Percentiles rank a stretch among this genome's conserved stretches.
Evolutionary conservation across 2,329 filamentous ascomycete species (phyloP).

Genomic region (Cercospora canescens): DNA sequence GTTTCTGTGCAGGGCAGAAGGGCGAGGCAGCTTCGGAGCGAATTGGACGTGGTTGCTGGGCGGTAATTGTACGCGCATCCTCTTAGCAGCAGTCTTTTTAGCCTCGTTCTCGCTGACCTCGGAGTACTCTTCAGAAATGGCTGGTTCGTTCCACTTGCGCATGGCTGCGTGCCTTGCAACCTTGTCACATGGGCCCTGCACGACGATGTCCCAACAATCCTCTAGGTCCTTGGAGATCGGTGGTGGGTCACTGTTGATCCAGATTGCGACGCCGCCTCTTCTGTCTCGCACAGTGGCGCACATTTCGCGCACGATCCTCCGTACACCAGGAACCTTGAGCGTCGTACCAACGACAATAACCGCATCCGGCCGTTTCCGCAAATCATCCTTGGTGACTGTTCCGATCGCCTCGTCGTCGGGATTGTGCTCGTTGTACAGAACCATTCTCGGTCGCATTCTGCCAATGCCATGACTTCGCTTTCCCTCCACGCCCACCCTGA

Average conservation of each 20-base stretch:
- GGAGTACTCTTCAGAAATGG: constrained; percentile 40
- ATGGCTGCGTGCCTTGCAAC: constrained; percentile 72
- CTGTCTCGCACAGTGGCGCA: constrained; percentile 82
- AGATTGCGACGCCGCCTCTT: constrained; percentile 75
- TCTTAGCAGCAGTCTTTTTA: constrained; percentile 40
- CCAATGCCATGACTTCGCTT: constrained; percentile 94
- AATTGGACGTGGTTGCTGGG: constrained; percentile 16
- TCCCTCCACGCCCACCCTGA: constrained; percentile 73
- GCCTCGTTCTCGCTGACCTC: constrained; percentile 49
- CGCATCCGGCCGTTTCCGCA: constrained; percentile 83
- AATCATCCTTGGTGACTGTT: constrained; percentile 80
- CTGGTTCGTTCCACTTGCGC: constrained; percentile 57
- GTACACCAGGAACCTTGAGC: constrained; percentile 90
- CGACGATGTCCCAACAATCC: constrained; percentile 89
- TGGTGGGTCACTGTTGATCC: constrained; percentile 89
- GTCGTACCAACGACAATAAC: constrained; percentile 95
- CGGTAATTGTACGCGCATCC: constrained; percentile 22
- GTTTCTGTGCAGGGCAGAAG: constrained; percentile 29
- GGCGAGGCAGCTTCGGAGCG: constrained; percentile 19
- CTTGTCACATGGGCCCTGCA: constrained; percentile 83
- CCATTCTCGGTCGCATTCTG: constrained; percentile 84
- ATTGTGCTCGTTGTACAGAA: constrained; percentile 96
- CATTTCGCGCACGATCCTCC: constrained; percentile 85
- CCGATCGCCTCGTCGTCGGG: constrained; percentile 96
- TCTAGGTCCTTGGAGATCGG: constrained; percentile 83